Evolutionary conservation across 805 yeast genomes (phyloP).

Genomic region (Candida insectalens): DNA sequence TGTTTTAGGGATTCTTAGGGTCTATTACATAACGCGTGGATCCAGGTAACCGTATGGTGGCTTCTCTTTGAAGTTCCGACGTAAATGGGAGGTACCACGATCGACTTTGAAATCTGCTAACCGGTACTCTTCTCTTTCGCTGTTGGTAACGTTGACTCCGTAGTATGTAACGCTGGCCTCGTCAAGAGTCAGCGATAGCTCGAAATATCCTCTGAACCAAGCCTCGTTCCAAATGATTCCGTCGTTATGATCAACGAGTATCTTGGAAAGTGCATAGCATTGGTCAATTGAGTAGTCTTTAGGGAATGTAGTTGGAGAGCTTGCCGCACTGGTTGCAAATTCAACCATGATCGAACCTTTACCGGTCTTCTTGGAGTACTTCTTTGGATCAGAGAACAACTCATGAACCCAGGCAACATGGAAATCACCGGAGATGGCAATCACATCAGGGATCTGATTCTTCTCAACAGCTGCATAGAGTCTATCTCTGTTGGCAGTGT

Average conservation of each 20-base stretch:
- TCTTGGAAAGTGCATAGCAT: constrained; percentile 7
- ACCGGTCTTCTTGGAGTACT: constrained; percentile 13
- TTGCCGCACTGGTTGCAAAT: constrained; percentile 15
- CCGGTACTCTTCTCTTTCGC: constrained; percentile 4
- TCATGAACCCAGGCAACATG: constrained; percentile 18
- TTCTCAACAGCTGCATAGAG: constrained; percentile 9
- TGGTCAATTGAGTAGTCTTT: constrained; percentile 4
- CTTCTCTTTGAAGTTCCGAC: not conserved
- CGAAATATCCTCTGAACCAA: constrained; percentile 10
- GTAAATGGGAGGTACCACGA: not conserved
- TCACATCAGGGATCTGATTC: constrained; percentile 9
- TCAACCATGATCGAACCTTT: constrained; percentile 17
- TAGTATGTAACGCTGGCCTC: constrained; percentile 4
- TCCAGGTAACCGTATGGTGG: constrained; percentile 1
- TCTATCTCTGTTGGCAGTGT: constrained; percentile 15
- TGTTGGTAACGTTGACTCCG: constrained; percentile 8
- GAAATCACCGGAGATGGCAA: constrained; percentile 17
- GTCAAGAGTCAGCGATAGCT: constrained; percentile 3
- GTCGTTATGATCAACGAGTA: constrained; percentile 5
- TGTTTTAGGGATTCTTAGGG: too few species aligned
- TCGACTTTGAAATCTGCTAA: constrained; percentile 6
- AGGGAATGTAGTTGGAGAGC: constrained; percentile 17
- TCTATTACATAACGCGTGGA: too few species aligned
- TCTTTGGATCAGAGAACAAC: constrained; percentile 5
- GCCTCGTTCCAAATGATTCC: constrained; percentile 12